Base-by-base conservation (phyloP, 768 basidiomycete genomes). In the Boletellus sp. region DNA sequence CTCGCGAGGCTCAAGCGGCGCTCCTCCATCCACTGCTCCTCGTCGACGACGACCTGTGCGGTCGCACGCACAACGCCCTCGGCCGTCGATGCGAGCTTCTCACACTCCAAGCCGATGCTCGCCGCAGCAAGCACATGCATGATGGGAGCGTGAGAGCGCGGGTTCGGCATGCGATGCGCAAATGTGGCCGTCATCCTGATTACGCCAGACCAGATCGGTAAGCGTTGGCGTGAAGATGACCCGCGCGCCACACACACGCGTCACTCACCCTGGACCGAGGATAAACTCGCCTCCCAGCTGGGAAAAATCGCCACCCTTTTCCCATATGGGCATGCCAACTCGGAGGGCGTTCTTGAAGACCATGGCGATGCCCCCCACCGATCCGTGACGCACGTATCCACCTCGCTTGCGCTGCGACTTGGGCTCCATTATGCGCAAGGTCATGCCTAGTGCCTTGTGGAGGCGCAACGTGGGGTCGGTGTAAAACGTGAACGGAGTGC, bases 281-380 rank as follows among this genome's bases (percentile, higher is more conserved):
- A 88, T 78, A 62, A 95, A 94, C 71, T 97, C 94, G 20, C 94
- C 94, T 10, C 94, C 94, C 17, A 95, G 74, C 67, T 94, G 90
- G 36, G 76, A 69, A 37, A 83, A 66, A 59, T 92, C 84, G 0
- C 91, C 91, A 3, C 84, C 86, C 52, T 79, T 81, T 70, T 85
- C 85, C 82, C 87, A 88, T 13, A 90, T 73, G 0, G 90, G 89
- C 84, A 94, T 86, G 22, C 84, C 81, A 23, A 82, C 79, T 50
- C 80, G 80, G 42, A 92, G 61, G 3, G 86, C 85, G 52, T 85
- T 81, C 52, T 78, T 68, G 32, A 89, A 74, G 20, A 91, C 87
- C 75, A 81, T 81, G n/a, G 83, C 82, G 32, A 90, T 79, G 4
- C 88, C 85, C 20, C 80, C 70, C 55, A 90, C 65, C 11, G 76